These are phyloP conservation scores for Betula pendula DNA, from an alignment of 306 rosid genomes.

Conservation along the genomic window DNA sequence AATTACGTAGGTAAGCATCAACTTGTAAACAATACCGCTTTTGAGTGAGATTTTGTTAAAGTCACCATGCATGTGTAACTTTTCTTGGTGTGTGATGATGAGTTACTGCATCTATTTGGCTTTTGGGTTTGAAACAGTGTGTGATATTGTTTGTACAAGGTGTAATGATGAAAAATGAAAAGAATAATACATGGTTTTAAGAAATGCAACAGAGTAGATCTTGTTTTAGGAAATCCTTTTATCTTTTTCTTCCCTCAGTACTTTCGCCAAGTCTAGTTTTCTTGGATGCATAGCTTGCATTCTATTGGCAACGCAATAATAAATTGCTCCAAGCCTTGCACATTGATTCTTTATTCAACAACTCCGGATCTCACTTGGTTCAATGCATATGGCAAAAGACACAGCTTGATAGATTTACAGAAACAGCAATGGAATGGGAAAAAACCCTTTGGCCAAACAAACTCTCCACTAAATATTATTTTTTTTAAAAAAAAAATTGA, in stretches of 20 bases:
- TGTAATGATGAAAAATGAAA: not conserved
- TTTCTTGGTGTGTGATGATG: conserved; percentile 17
- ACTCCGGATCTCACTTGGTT: too few relatives aligned
- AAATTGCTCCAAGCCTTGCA: too few relatives aligned
- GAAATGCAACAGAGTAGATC: not conserved
- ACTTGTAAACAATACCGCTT: conserved; percentile 29
- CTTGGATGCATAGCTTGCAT: too few relatives aligned
- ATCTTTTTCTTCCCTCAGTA: not conserved
- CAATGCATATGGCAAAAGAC: too few relatives aligned
- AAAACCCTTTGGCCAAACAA: too few relatives aligned
- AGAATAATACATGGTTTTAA: not conserved
- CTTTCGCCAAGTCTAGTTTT: not conserved
- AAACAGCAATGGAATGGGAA: too few relatives aligned
- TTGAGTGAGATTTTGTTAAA: conserved; percentile 20
- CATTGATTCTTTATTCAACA: too few relatives aligned
- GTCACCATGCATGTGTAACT: conserved; percentile 11
- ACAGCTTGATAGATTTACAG: too few relatives aligned
- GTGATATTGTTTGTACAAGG: not conserved
- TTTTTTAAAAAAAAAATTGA: too few relatives aligned
- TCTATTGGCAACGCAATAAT: too few relatives aligned
- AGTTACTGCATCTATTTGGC: conserved; percentile 6
- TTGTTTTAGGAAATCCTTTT: not conserved
- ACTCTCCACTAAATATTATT: too few relatives aligned
- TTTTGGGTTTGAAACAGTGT: not conserved
- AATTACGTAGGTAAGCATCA: conserved; percentile 36